Evolutionary conservation across 2,329 filamentous ascomycete genomes (phyloP).

Genomic region (Septoria petroselini): DNA sequence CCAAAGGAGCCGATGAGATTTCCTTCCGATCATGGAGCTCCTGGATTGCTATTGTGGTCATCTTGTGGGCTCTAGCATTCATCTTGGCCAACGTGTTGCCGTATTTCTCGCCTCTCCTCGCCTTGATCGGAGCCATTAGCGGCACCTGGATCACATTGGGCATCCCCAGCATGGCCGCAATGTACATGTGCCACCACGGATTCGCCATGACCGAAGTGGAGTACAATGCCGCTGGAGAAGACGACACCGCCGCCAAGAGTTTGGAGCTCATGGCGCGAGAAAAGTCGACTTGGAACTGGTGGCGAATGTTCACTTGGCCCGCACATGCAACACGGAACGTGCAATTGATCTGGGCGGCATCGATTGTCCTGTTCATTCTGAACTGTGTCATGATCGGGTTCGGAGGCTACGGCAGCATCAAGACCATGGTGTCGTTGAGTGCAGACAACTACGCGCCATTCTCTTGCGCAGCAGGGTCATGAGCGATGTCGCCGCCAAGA

Average conservation of each 20-base stretch:
- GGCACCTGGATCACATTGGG: slow-evolving; percentile 61
- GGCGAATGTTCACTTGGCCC: slow-evolving; percentile 9
- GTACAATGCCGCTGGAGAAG: neutral
- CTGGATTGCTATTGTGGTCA: slow-evolving; percentile 58
- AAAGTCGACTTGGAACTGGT: slow-evolving; percentile 8
- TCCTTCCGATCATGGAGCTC: slow-evolving; percentile 24
- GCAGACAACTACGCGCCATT: slow-evolving; percentile 10
- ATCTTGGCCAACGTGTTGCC: slow-evolving; percentile 68
- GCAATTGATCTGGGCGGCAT: slow-evolving; percentile 1
- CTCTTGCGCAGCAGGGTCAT: slow-evolving; percentile 3
- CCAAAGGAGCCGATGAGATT: slow-evolving; percentile 37
- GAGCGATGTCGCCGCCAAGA: too few relatives aligned
- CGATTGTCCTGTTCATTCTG: slow-evolving; percentile 4
- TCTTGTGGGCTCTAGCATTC: slow-evolving; percentile 61
- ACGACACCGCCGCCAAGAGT: neutral
- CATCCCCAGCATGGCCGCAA: slow-evolving; percentile 22
- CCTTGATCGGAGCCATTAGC: slow-evolving; percentile 59
- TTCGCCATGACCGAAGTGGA: slow-evolving; percentile 9
- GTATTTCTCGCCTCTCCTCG: slow-evolving; percentile 65
- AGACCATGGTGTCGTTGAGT: slow-evolving; percentile 15
- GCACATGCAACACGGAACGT: neutral
- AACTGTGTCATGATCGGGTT: slow-evolving; percentile 6
- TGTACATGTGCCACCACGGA: slow-evolving; percentile 19
- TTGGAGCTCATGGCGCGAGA: neutral
- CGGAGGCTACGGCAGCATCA: slow-evolving; percentile 15